Evolutionary conservation across 2,329 filamentous ascomycete species (phyloP).

Genomic region (Stagonosporopsis cucurbitacearum): DNA sequence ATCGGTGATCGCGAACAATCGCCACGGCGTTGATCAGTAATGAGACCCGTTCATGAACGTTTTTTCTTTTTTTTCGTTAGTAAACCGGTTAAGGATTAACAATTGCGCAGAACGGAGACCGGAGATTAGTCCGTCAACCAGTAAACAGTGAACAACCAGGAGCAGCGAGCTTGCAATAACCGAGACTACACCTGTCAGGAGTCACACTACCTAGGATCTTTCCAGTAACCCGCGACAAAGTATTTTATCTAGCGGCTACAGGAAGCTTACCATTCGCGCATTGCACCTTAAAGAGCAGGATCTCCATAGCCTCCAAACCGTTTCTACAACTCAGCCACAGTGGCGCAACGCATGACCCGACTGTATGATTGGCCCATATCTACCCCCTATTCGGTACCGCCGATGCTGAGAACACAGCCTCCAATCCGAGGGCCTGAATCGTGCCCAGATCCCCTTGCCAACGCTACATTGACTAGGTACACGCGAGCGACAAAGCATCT

Average conservation of each 20-base stretch:
- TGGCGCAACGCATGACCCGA: slow-evolving; percentile 1
- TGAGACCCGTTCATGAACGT: neutral
- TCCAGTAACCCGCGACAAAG: neutral
- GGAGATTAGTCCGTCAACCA: slow-evolving; percentile 1
- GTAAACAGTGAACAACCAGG: neutral
- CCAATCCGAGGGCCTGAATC: slow-evolving; percentile 4
- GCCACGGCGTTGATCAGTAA: slow-evolving; percentile 11
- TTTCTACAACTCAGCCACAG: slow-evolving; percentile 8
- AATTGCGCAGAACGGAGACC: slow-evolving; percentile 2
- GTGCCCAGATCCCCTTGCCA: neutral
- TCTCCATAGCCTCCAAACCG: neutral
- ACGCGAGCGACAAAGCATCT: neutral
- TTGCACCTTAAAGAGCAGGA: neutral
- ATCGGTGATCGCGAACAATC: slow-evolving; percentile 13
- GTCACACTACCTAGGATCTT: neutral
- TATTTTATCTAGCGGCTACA: neutral
- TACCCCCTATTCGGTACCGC: slow-evolving; percentile 4
- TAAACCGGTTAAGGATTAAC: neutral
- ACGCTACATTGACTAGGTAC: slow-evolving; percentile 6
- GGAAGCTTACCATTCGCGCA: slow-evolving; percentile 1
- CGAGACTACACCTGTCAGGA: neutral
- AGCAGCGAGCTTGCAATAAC: neutral
- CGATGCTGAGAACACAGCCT: slow-evolving; percentile 7
- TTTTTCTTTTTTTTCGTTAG: neutral
- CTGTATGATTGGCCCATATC: neutral